A percentile compares a stretch with the other conserved stretches of the same genome.
Evolutionary conservation across 139 green algal species (phyloP).

Genomic region (Micromonas commoda): DNA sequence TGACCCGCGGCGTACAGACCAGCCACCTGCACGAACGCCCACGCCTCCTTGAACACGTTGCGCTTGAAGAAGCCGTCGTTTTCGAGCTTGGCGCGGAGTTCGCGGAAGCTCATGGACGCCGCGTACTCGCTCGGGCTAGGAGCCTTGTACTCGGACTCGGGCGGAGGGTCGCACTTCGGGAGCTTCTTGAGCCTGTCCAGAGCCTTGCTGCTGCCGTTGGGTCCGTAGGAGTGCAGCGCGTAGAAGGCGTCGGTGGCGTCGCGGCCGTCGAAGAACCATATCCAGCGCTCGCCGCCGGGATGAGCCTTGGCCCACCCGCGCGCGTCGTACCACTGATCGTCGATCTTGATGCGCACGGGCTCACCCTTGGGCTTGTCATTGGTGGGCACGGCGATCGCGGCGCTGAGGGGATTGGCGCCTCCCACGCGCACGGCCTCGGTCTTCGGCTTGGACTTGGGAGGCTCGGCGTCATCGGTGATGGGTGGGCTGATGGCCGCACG

Average conservation of each 20-base stretch:
- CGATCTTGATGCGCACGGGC: constrained; percentile 34
- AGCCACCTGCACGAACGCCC: constrained; percentile 30
- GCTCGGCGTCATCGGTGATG: not conserved
- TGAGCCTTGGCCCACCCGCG: constrained; percentile 37
- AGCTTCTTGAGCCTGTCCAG: constrained; percentile 29
- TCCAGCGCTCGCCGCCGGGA: constrained; percentile 32
- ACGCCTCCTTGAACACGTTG: constrained; percentile 26
- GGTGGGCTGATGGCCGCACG: no score
- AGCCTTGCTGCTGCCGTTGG: constrained; percentile 19
- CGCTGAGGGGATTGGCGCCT: not conserved
- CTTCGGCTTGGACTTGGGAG: not conserved
- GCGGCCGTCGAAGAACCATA: constrained; percentile 33
- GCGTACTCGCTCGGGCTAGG: not conserved
- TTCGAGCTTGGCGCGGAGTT: constrained; percentile 30
- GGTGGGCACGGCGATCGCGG: not conserved
- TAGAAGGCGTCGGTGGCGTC: constrained; percentile 39
- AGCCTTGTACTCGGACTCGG: not conserved
- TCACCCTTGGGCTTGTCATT: constrained; percentile 10
- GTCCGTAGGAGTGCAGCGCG: constrained; percentile 34
- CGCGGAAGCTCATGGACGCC: constrained; percentile 21
- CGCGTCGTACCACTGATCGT: constrained; percentile 38
- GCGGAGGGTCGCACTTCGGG: constrained; percentile 33
- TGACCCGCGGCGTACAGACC: constrained; percentile 30
- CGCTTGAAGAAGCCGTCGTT: constrained; percentile 35
- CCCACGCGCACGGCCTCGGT: not conserved